phyloP scores from a whole-genome alignment of 495 filamentous ascomycete genomes.

The Aspergillus wentii region DNA sequence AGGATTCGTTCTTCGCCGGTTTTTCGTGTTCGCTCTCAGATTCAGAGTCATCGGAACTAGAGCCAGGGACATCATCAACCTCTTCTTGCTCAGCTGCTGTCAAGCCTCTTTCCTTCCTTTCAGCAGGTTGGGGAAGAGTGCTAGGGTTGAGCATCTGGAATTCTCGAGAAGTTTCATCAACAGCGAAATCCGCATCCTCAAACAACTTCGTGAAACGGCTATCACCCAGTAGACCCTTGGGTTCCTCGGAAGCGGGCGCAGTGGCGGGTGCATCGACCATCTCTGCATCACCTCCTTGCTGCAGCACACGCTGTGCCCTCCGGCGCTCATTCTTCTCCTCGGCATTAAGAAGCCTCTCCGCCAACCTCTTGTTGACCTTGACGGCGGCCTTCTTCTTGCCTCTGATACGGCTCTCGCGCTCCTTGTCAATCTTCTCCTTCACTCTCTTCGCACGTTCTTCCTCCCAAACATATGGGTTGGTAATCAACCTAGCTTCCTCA shows the following conservation, averaged over 20 bases:
- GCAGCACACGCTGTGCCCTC: conserved; percentile 51
- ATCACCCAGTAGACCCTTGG: conserved; percentile 65
- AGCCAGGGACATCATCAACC: conserved; percentile 42
- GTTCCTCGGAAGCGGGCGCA: conserved; percentile 14
- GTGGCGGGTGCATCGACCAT: conserved; percentile 29
- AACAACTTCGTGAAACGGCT: conserved; percentile 84
- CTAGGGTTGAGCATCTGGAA: conserved; percentile 86
- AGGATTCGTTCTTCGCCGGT: conserved; percentile 27
- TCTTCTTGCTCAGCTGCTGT: conserved; percentile 67
- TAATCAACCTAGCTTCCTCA: conserved; percentile 87
- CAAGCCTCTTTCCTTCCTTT: conserved; percentile 46
- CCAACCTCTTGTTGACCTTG: conserved; percentile 79
- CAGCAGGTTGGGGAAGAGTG: conserved; percentile 39
- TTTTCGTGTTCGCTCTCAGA: conserved; percentile 31
- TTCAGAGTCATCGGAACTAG: conserved; percentile 41
- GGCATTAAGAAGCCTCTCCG: conserved; percentile 72
- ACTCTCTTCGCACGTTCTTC: conserved; percentile 82
- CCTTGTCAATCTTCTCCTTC: conserved; percentile 90
- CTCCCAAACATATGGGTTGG: conserved; percentile 88
- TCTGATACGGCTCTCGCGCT: conserved; percentile 84
- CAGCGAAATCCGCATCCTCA: conserved; percentile 84
- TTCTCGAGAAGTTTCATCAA: conserved; percentile 86
- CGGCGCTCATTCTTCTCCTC: conserved; percentile 77
- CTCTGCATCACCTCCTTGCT: conserved; percentile 51
- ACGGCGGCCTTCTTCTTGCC: conserved; percentile 90